Percentiles rank a stretch among this genome's conserved stretches.
These are phyloP conservation scores for Parafenestella ontariensis DNA, from an alignment of 2,329 filamentous ascomycete genomes.

Conservation along the genomic window DNA sequence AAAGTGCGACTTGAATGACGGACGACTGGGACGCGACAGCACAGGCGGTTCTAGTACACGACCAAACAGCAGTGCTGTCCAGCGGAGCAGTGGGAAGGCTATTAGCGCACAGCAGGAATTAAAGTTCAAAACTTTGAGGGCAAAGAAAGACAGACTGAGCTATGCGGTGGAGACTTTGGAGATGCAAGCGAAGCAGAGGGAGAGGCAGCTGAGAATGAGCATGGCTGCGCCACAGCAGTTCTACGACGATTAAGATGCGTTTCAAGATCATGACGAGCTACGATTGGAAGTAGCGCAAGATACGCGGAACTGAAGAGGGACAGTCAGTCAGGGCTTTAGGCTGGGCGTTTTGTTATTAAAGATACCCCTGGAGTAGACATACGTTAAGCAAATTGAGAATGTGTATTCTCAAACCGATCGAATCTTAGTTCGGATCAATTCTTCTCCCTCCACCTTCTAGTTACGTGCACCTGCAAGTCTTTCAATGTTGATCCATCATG, in stretches of 20 bases:
- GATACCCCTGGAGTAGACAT: conserved; percentile 32
- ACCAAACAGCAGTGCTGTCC: conserved; percentile 29
- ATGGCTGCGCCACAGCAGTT: conserved; percentile 63
- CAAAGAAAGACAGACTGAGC: conserved; percentile 83
- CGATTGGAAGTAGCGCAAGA: too few relatives aligned
- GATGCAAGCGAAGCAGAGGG: conserved; percentile 80
- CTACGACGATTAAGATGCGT: conserved; percentile 35
- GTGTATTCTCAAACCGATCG: not conserved
- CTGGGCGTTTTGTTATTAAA: conserved; percentile 35
- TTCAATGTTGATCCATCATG: not conserved
- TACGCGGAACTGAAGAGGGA: not conserved
- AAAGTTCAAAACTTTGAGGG: conserved; percentile 72
- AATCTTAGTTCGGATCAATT: too few relatives aligned
- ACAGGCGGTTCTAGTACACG: conserved; percentile 30
- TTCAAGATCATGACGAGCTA: not conserved
- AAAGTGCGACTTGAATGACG: conserved; percentile 82
- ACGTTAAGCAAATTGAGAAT: not conserved
- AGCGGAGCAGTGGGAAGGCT: conserved; percentile 37
- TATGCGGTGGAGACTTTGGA: conserved; percentile 88
- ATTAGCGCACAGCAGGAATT: conserved; percentile 58
- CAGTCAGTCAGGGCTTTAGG: not conserved
- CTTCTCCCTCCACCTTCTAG: too few relatives aligned
- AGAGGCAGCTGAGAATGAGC: conserved; percentile 75
- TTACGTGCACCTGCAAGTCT: too few relatives aligned
- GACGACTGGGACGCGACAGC: conserved; percentile 60